Evolutionary conservation across 1,284 basidiomycete genomes (phyloP), one percentile per base, ranked within the genome.

Genomic region (Pascua guehoae): DNA sequence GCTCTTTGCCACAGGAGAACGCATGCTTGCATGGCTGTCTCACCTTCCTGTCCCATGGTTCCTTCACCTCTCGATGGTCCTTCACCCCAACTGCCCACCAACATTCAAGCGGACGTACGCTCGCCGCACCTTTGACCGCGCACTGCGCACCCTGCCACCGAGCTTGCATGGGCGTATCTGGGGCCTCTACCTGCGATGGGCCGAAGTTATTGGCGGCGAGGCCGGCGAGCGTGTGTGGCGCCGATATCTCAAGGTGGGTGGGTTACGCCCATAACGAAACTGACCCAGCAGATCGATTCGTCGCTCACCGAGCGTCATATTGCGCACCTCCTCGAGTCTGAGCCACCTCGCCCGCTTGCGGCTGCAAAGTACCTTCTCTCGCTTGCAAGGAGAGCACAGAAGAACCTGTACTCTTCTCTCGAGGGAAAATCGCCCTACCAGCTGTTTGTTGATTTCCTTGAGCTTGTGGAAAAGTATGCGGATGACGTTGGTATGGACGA

Each of bases 391-490:
- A 87, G 88, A 69, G 91, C 95, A 1, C 82, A 86, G 1, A 81
- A 85, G 50, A 93, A 92, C 38, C 85, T 87, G 53, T 98, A 96
- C 72, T 81, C 81, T 12, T 91, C 91, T 57, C 87, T 91, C 0
- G 93, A 98, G 69, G 91, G 88, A 49, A 98, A 98, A 79, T 95
- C 92, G 63, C 88, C 95, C 0, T 97, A 96, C 69, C 93, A 98
- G 69, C 82, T 98, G 4, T 84, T 98, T 24, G 85, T 87, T 58
- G 91, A 97, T 64, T 98, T 90, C 83, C 83, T 98, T 41, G 91
- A 96, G 44, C 85, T 98, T 5, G 88, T 91, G 39, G 94, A 98
- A 73, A 85, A 87, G 63, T 89, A 88, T 69, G 86, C 94, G 0
- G 95, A 98, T 49, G 89, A 95, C 51, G 88, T 98, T 58, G 96